A percentile compares a stretch with the other conserved stretches of the same genome.
phyloP scores from a whole-genome alignment of 306 rosid genomes.

The Prunus dulcis region DNA sequence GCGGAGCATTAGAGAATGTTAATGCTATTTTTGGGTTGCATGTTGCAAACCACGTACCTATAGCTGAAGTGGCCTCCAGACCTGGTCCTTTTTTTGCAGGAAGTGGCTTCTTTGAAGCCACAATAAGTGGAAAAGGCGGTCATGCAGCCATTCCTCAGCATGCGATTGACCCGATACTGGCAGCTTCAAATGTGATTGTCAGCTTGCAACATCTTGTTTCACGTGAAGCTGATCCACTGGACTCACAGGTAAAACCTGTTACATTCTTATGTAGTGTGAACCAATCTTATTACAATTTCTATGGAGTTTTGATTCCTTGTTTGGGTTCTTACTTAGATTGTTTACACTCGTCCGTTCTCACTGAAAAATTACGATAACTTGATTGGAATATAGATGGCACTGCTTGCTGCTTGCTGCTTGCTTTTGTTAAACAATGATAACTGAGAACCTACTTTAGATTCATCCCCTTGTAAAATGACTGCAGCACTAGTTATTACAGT shows the following conservation, averaged over 20 bases:
- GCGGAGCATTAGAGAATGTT: conserved; percentile 68
- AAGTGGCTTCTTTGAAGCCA: conserved; percentile 77
- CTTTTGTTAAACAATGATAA: neutral
- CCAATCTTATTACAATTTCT: neutral
- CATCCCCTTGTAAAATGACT: neutral
- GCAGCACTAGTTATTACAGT: neutral
- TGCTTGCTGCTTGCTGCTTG: neutral
- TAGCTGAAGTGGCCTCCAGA: conserved; percentile 58
- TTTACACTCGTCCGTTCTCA: neutral
- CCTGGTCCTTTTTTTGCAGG: conserved; percentile 72
- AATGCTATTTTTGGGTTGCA: conserved; percentile 81
- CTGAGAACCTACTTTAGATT: neutral
- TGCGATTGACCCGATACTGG: conserved; percentile 78
- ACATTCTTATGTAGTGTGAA: neutral
- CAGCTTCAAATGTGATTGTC: conserved; percentile 77
- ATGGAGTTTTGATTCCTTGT: neutral
- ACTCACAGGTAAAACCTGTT: conserved; percentile 54
- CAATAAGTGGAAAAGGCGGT: conserved; percentile 77
- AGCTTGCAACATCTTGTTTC: conserved; percentile 86
- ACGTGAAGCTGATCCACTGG: conserved; percentile 88
- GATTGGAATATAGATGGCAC: neutral
- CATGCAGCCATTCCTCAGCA: conserved; percentile 92
- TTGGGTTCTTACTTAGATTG: neutral
- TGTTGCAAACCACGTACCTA: conserved; percentile 32
- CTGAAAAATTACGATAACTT: neutral